Conservation (phyloP, 106 monocot species). For the Allium sativum region DNA sequence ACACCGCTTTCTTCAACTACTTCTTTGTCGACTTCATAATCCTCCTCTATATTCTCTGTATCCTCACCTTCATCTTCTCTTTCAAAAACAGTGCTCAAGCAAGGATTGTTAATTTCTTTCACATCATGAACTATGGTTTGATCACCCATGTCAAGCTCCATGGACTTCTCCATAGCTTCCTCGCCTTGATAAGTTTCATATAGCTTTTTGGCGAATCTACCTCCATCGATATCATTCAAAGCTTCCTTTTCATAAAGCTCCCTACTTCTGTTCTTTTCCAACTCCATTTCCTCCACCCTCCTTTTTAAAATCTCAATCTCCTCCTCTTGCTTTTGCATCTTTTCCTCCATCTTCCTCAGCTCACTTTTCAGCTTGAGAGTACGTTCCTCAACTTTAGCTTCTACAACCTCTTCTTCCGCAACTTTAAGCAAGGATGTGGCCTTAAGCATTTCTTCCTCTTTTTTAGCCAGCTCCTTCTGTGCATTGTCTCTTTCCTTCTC, state of each 20-base stretch:
- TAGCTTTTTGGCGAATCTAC: constrained; percentile 36
- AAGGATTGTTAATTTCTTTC: constrained; percentile 47
- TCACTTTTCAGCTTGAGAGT: constrained; percentile 24
- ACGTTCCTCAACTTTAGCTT: constrained; percentile 21
- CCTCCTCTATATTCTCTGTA: constrained; percentile 25
- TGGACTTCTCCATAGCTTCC: constrained; percentile 73
- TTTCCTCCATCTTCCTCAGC: constrained; percentile 62
- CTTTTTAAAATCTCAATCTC: constrained; percentile 44
- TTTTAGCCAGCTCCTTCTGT: constrained; percentile 37
- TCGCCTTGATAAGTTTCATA: constrained; percentile 33
- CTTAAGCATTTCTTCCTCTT: constrained; percentile 48
- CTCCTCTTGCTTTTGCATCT: constrained; percentile 40
- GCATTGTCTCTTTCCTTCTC: constrained; percentile 58
- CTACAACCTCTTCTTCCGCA: constrained; percentile 38
- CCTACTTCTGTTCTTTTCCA: constrained; percentile 7
- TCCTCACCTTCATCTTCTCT: constrained; percentile 55
- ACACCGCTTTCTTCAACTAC: constrained; percentile 37
- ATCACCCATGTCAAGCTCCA: constrained; percentile 84
- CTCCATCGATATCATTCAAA: constrained; percentile 17
- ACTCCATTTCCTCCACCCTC: constrained; percentile 35
- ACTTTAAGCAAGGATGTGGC: constrained; percentile 28
- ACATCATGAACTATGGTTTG: constrained; percentile 35
- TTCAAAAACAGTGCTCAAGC: constrained; percentile 79
- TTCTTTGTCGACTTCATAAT: constrained; percentile 55
- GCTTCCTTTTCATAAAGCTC: constrained; percentile 7